Evolutionary conservation across 768 basidiomycete genomes (phyloP).

Genomic region (Podaxis sp.): DNA sequence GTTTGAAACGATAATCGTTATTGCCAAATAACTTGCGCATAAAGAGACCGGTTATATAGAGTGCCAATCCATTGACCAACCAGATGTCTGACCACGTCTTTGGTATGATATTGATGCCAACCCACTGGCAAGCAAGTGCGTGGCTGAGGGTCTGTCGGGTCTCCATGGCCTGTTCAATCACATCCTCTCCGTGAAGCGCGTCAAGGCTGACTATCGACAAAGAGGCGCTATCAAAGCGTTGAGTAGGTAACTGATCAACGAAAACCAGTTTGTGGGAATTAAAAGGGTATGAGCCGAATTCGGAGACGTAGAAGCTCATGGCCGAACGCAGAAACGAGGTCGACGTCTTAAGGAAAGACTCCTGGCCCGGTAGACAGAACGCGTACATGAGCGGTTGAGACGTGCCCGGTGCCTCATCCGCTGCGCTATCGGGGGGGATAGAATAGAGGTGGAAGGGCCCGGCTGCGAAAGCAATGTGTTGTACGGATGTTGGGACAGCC

Average conservation of each 20-base stretch:
- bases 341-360: slow-evolving; percentile 66
- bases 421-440: slow-evolving; percentile 59
- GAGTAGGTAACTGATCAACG: slow-evolving; percentile 82
- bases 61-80: slow-evolving; percentile 92
- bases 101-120: slow-evolving; percentile 93
- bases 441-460: slow-evolving; percentile 87
- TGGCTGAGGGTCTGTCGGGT: slow-evolving; percentile 85
- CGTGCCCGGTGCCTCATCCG: slow-evolving; percentile 62
- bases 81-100: slow-evolving; percentile 93
- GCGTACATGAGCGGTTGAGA: slow-evolving; percentile 81
- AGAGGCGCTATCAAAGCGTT: slow-evolving; percentile 84
- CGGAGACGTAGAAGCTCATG: slow-evolving; percentile 89
- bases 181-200: slow-evolving; percentile 81
- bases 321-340: slow-evolving; percentile 80
- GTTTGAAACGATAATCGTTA: slow-evolving; percentile 93
- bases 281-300: slow-evolving; percentile 96
- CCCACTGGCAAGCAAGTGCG: slow-evolving; percentile 94
- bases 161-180: slow-evolving; percentile 92
- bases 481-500: slow-evolving; percentile 84
- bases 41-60: slow-evolving; percentile 89
- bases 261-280: slow-evolving; percentile 93
- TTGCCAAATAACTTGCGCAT: slow-evolving; percentile 86
- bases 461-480: slow-evolving; percentile 94
- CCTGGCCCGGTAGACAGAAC: slow-evolving; percentile 91
- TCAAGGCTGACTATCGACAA: slow-evolving; percentile 79